These are phyloP conservation scores for Otatea glauca DNA, from an alignment of 176 grass and related monocot genomes.

Conservation along the genomic window DNA sequence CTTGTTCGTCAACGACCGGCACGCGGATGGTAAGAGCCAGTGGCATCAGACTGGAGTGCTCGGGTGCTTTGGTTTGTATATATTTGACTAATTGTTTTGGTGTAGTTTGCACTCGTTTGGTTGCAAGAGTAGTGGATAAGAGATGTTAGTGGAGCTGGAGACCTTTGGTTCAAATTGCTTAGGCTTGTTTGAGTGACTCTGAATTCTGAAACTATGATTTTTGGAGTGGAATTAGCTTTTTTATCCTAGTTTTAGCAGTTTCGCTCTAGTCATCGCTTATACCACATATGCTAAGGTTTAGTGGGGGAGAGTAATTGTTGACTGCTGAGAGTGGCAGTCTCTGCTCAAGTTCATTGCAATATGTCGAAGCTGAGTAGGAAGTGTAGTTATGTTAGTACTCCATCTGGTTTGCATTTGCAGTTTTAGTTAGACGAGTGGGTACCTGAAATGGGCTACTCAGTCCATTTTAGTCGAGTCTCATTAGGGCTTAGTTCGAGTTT, in stretches of 20 bases:
- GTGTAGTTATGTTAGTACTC: neutral
- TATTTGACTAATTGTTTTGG: neutral
- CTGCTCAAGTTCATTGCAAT: neutral
- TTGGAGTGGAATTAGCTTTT: neutral
- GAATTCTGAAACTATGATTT: neutral
- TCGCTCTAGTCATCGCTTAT: neutral
- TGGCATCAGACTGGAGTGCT: neutral
- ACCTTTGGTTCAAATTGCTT: conserved; percentile 22
- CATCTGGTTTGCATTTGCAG: conserved; percentile 10
- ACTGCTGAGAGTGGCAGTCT: neutral
- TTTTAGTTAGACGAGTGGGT: conserved; percentile 2
- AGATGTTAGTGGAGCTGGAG: neutral
- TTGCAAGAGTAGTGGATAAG: neutral
- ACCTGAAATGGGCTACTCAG: neutral
- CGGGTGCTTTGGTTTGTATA: neutral
- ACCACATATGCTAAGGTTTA: neutral
- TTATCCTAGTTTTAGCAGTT: neutral
- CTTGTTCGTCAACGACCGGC: conserved; percentile 51
- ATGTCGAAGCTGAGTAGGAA: neutral
- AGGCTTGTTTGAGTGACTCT: neutral
- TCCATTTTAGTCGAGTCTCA: conserved; percentile 2
- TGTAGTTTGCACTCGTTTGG: neutral
- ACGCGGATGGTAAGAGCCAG: conserved; percentile 47
- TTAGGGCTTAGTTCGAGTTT: conserved; percentile 1
- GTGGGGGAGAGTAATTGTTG: neutral